phyloP scores from a whole-genome alignment of 768 basidiomycete species.

The Amanita polypyramis region DNA sequence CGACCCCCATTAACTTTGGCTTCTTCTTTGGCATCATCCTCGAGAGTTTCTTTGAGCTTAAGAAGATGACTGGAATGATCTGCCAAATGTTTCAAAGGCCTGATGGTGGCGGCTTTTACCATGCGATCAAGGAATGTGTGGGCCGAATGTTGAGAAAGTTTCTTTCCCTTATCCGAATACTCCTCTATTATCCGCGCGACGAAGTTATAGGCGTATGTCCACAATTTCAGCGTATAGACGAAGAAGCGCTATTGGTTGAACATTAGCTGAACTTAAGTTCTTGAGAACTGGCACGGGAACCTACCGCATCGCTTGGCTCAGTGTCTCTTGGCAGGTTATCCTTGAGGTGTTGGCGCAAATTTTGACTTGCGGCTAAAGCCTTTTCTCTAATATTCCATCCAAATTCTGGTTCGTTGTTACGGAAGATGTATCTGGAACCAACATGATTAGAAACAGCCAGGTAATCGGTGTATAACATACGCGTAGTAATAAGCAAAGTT shows the following conservation, averaged over 20 bases:
- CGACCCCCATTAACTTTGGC: background rate
- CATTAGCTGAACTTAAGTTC: background rate
- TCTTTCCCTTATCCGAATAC: background rate
- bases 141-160: background rate
- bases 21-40: background rate
- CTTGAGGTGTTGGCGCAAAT: conserved; percentile 8
- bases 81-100: conserved; percentile 3
- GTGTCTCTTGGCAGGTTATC: conserved; percentile 1
- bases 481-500: conserved; percentile 13
- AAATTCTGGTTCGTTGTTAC: conserved; percentile 14
- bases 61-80: background rate
- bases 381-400: conserved; percentile 12
- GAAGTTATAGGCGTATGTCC: background rate
- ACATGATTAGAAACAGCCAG: background rate
- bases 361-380: conserved; percentile 10
- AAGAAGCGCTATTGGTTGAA: background rate
- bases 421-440: conserved; percentile 14
- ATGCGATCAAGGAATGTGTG: conserved; percentile 6
- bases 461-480: conserved; percentile 5
- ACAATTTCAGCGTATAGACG: background rate
- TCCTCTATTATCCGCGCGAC: background rate
- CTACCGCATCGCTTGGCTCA: background rate
- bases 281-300: background rate
- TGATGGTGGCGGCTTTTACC: background rate
- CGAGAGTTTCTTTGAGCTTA: background rate